Evolutionary conservation across 1,284 basidiomycete species (phyloP).

Genomic region (Cryptococcus wingfieldii): DNA sequence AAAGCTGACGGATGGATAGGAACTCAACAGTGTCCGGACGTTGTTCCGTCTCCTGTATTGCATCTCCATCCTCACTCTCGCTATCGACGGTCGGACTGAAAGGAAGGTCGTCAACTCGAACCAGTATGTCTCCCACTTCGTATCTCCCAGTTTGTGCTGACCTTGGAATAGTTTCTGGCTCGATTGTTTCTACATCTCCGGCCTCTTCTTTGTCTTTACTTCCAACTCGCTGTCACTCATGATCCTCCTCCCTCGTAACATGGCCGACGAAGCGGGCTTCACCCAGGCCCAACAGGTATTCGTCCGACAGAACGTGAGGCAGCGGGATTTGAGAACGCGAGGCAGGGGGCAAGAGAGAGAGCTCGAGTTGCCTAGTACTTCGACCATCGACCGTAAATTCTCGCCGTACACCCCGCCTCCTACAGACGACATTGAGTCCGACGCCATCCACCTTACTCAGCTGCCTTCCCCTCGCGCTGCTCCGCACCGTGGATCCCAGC

Average conservation of each 20-base stretch:
- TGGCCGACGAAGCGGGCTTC: slow-evolving; percentile 14
- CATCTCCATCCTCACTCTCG: slow-evolving; percentile 18
- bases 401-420: not conserved
- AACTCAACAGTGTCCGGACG: slow-evolving; percentile 25
- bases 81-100: slow-evolving; percentile 28
- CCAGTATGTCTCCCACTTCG: slow-evolving; percentile 11
- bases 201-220: slow-evolving; percentile 27
- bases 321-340: not conserved
- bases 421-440: too few species aligned
- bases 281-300: slow-evolving; percentile 10
- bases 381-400: slow-evolving; percentile 3
- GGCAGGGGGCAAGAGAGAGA: not conserved
- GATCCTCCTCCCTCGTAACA: slow-evolving; percentile 34
- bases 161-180: slow-evolving; percentile 24
- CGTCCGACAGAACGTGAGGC: slow-evolving; percentile 7
- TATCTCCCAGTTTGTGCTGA: not conserved
- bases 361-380: not conserved
- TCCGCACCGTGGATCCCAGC: not conserved
- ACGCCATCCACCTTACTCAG: not conserved
- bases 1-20: not conserved
- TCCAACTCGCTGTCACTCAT: slow-evolving; percentile 30
- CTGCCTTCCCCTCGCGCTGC: not conserved
- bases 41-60: slow-evolving; percentile 30
- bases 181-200: slow-evolving; percentile 24
- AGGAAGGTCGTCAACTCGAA: slow-evolving; percentile 20